Percentiles rank a stretch among this genome's conserved stretches.
These are phyloP conservation scores for Arctium minus DNA, from an alignment of 129 eudicot species.

Conservation along the genomic window DNA sequence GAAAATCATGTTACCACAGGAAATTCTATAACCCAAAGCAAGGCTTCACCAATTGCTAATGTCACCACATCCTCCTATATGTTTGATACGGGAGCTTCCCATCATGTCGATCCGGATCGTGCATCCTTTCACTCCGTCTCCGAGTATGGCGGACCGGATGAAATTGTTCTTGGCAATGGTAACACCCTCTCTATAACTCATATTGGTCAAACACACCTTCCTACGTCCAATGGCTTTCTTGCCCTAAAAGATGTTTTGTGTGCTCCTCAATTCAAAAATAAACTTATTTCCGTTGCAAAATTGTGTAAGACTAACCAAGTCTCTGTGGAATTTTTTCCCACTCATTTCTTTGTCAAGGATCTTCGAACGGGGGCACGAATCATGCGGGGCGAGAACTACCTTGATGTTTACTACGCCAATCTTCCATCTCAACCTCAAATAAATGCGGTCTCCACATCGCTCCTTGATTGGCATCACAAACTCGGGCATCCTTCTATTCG, in stretches of 20 bases:
- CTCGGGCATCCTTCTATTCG: constrained; percentile 3
- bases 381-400: constrained; percentile 10
- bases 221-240: not conserved
- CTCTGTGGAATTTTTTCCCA: constrained; percentile 10
- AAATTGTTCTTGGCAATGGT: constrained; percentile 17
- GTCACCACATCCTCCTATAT: no score
- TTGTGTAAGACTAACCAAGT: constrained; percentile 13
- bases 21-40: no score
- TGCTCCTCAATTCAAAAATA: constrained; percentile 8
- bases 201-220: constrained; percentile 15
- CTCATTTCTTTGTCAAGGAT: constrained; percentile 22
- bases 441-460: not conserved
- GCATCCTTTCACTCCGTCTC: not conserved
- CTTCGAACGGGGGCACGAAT: constrained; percentile 12
- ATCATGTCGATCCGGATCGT: no score
- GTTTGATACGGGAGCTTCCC: no score
- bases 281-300: not conserved
- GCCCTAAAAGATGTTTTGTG: not conserved
- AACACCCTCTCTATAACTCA: constrained; percentile 10
- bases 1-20: no score
- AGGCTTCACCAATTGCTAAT: no score
- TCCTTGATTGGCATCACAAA: constrained; percentile 6
- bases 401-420: constrained; percentile 8
- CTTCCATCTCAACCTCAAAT: not conserved
- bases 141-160: constrained; percentile 21